phyloP scores from a whole-genome alignment of 371 early-diverging fungal genomes.

The Mortierella sp. region DNA sequence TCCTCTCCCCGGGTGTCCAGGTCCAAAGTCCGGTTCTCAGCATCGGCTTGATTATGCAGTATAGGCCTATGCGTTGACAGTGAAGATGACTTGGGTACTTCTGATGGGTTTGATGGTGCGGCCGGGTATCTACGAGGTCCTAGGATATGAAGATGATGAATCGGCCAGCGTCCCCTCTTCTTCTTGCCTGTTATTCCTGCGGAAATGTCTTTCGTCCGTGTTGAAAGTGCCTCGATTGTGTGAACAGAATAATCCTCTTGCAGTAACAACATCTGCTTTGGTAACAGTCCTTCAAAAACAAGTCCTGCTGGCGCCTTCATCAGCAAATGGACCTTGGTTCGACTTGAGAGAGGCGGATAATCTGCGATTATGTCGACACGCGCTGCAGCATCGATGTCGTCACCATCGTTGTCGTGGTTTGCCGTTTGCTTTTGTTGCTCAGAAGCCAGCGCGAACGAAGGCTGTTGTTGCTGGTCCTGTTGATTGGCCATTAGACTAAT shows the following conservation, averaged over 20 bases:
- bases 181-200: not conserved
- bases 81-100: not conserved
- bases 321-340: conserved; percentile 29
- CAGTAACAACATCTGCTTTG: conserved; percentile 23
- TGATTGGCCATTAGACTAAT: not conserved
- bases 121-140: not conserved
- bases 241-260: conserved; percentile 25
- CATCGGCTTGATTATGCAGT: not conserved
- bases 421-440: not conserved
- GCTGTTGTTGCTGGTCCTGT: not conserved
- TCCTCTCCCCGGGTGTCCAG: conserved; percentile 3
- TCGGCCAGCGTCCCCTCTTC: conserved; percentile 29
- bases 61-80: not conserved
- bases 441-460: not conserved
- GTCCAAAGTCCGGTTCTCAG: too few relatives aligned
- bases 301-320: conserved; percentile 25
- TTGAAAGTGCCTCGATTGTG: not conserved
- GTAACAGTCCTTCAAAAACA: conserved; percentile 27
- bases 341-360: not conserved
- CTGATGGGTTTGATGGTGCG: not conserved
- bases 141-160: conserved; percentile 33
- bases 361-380: not conserved
- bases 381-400: too few relatives aligned
- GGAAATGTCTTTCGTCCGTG: not conserved
- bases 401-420: too few relatives aligned